phyloP scores from a whole-genome alignment of 495 filamentous ascomycete species.

The Penicillium flavigenum region DNA sequence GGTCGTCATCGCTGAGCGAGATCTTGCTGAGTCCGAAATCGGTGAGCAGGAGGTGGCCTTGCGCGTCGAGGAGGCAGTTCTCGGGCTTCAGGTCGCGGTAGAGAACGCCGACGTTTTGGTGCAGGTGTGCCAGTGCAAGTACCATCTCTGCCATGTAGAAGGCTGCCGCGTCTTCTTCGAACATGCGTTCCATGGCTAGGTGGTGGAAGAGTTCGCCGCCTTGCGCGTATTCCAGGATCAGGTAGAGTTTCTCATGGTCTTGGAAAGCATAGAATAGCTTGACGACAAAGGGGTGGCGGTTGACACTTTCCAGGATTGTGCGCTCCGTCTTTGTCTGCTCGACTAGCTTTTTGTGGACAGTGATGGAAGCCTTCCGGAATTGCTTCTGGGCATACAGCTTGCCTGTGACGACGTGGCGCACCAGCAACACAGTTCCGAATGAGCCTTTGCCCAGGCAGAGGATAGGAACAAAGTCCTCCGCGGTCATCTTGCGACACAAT shows the following conservation, averaged over 20 bases:
- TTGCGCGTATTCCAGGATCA: conserved; percentile 98
- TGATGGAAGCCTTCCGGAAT: conserved; percentile 91
- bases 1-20: conserved; percentile 72
- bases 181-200: conserved; percentile 86
- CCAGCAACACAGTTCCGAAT: conserved; percentile 88
- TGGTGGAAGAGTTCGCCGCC: conserved; percentile 94
- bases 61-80: conserved; percentile 88
- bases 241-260: conserved; percentile 94
- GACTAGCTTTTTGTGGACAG: conserved; percentile 86
- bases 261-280: conserved; percentile 98
- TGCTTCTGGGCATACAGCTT: conserved; percentile 97
- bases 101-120: conserved; percentile 86
- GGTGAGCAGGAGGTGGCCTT: conserved; percentile 90
- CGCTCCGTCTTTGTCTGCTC: conserved; percentile 98
- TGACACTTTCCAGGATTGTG: conserved; percentile 89
- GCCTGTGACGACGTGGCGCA: conserved; percentile 82
- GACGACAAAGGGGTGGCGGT: conserved; percentile 93
- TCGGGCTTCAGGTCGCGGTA: conserved; percentile 98
- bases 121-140: conserved; percentile 87
- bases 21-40: conserved; percentile 98
- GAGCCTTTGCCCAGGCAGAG: conserved; percentile 96
- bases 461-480: conserved; percentile 86
- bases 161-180: conserved; percentile 78
- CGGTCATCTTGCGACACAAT: conserved; percentile 77
- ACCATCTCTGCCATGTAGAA: conserved; percentile 99